Base-by-base conservation (phyloP, 1,284 basidiomycete species). In the Melanopsichium pennsylvanicum region DNA sequence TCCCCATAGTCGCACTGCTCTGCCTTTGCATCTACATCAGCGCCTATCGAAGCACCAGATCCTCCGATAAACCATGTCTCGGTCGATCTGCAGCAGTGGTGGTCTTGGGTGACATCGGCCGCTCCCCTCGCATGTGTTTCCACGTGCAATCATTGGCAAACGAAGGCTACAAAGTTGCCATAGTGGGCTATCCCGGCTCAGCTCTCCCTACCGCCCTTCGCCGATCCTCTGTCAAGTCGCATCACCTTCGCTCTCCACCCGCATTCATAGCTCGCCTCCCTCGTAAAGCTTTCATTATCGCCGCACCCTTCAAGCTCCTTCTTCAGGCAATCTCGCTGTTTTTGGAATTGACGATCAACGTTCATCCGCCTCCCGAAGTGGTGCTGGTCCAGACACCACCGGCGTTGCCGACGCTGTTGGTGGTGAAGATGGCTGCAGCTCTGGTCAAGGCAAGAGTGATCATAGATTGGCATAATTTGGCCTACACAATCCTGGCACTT, bases 401-500 rank as follows among this genome's bases (percentile, higher is more conserved):
- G 3, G 92, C 91, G 48, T 92, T 99, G 19, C 96, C 96, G 0
- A 95, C 95, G 0, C 86, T 99, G 12, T 87, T 88, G 2, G 83
- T 98, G 9, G 91, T 92, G 2, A 90, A 91, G 84, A 80, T 93
- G 33, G 87, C 90, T 0, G 86, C 86, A 19, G 25, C 60, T 7
- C 76, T 92, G 5, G 85, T 88, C 15, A 88, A 89, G 2, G 89
- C 88, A 62, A 91, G 90, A 73, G 85, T 98, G 58, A 90, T 98
- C 52, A 95, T 98, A 61, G 96, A 99, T 83, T 99, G 96, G 96
- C 96, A 99, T 81, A 99, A 99, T 81, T 87, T 95, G 9, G 94
- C 93, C 7, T 95, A 93, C 80, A 97, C 89, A 54, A 93, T 98
- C 44, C 86, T 99, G 27, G 90, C 90, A 0, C 83, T 98, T 58